Conservation (phyloP, 1,139 yeast species). For the Pneumocystis jirovecii region DNA sequence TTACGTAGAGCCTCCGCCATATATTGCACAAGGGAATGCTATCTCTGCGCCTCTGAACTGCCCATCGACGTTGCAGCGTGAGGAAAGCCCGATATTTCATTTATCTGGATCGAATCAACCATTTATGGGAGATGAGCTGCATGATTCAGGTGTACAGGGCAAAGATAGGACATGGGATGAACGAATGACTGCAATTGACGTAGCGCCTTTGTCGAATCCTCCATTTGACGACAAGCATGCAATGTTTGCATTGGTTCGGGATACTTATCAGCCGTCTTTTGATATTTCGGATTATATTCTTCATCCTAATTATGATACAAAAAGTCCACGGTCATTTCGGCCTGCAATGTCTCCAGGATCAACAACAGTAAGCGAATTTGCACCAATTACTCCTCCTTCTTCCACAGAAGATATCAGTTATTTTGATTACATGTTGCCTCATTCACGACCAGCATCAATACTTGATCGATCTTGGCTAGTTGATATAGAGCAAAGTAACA, state of each 20-base stretch:
- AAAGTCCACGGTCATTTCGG: not conserved
- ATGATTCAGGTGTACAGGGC: not conserved
- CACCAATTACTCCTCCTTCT: not conserved
- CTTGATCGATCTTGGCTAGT: not conserved
- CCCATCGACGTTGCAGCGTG: not conserved
- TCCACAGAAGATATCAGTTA: not conserved
- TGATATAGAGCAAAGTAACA: not conserved
- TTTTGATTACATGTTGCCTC: not conserved
- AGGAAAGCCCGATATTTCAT: not conserved
- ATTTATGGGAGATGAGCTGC: not conserved
- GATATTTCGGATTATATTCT: not conserved
- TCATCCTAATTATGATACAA: not conserved
- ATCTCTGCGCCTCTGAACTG: not conserved
- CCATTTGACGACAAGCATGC: not conserved
- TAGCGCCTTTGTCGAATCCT: not conserved
- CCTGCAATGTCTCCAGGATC: not conserved
- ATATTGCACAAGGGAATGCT: not conserved
- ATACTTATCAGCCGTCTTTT: not conserved
- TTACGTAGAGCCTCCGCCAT: not conserved
- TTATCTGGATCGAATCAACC: not conserved
- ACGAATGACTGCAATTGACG: not conserved
- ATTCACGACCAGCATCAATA: not conserved
- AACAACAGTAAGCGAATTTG: not conserved
- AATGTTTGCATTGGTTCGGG: not conserved
- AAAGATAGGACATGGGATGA: not conserved